Evolutionary conservation across 495 filamentous ascomycete species (phyloP), one percentile per base, ranked within the genome.

Genomic region (Xylaria nigripes): DNA sequence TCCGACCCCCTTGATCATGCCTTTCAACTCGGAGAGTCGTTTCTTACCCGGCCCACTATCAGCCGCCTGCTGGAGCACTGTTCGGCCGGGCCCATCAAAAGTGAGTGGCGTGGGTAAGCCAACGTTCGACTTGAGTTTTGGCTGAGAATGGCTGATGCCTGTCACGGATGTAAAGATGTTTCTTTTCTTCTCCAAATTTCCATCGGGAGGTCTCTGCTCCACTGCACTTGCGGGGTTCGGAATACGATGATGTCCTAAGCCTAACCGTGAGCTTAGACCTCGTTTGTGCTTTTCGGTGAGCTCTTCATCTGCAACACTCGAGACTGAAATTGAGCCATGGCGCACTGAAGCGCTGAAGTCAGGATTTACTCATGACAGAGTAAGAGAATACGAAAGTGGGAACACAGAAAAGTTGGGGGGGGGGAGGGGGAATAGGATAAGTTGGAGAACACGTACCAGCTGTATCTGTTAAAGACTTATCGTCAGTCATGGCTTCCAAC

Each of bases 1-100:
- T 9, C 61, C 64, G 18, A 64, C 64, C 4, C 61, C 61, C 47
- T 57, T 62, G 9, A 67, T 67, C 61, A 67, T 67, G 10, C 61
- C 64, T 34, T 58, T 64, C 10, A 67, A 57, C 42, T 67, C 64
- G 7, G 64, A 67, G 1, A 67, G 38, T 23, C 61, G 54, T 45
- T 62, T 64, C 41, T 58, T 67, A 51, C 58, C 59, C 16, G 56
- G 59, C 8, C 30, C 29, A 24, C 47, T 50, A 21, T 62, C 61
- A n/a, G 41, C 48, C 10, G 19, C 0, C 12, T 41, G 36, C 18
- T 41, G 54, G 24, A 42, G 29, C 3, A 54, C 34, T 1, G 23
- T 49, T n/a, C 62, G 55, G 45, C 64, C 64, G 22, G 47, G 16
- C 6, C 61, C 54, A 2, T 67, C 59, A 40, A 50, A 60, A 1